Base-by-base conservation (phyloP, 139 green algal genomes). In the Dunaliella primolecta region DNA sequence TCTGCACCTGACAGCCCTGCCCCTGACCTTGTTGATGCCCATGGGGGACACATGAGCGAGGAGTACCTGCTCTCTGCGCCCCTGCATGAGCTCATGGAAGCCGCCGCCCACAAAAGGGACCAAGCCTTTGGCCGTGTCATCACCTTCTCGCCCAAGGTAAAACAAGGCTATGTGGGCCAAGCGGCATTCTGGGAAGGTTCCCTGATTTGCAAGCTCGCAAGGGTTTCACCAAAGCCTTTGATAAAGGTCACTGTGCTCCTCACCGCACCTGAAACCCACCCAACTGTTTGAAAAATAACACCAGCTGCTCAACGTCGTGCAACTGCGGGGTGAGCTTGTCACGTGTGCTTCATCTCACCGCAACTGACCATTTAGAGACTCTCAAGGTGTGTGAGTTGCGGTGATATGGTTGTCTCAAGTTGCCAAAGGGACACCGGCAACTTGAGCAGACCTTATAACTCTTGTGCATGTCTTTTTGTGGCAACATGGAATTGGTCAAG, bases 121-220 rank as follows among this genome's bases (percentile, higher is more conserved):
- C 21, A 35, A 0, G 75, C 75, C 0, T 84, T 89, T 70, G 23
- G 31, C 29, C 36, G 71, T 34, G 24, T 91, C 31, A 86, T 98
- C 36, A 95, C 95, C 33, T 98, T 98, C 75, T 96, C 92, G 0
- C 93, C 95, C n/a, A 98, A 98, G 89, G 93, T 94, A 31, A 0
- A 55, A 25, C 0, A 2, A 2, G 32, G 11, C 46, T 64, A 64
- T 64, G 46, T 15, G 7, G 46, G 46, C 7, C 46, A 64, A 64
- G 15, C 46, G 46, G 7, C 46, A 25, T 15, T 25, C 46, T 64
- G 46, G 46, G 46, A 64, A 64, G 7, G 46, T 64, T 15, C 15
- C 46, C 7, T 15, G 7, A 7, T 15, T 64, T 64, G 46, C 15
- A 25, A 15, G 46, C n/a, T n/a, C n/a, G 46, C 46, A 64, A 30